These are phyloP conservation scores for Cladorrhinum samala DNA, from an alignment of 495 filamentous ascomycete species.

Conservation along the genomic window DNA sequence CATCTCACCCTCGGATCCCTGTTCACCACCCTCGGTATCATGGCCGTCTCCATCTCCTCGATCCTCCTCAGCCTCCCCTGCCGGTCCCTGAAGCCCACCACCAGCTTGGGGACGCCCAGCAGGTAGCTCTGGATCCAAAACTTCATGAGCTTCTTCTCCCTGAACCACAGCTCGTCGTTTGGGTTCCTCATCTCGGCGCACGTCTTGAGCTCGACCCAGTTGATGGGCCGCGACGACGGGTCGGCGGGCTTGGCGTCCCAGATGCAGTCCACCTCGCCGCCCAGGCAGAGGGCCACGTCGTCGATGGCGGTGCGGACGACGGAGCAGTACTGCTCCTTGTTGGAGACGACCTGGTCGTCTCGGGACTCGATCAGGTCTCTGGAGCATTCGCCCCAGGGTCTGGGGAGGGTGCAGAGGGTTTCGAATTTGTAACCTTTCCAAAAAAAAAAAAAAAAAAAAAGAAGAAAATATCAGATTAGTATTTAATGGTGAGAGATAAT, in stretches of 20 bases:
- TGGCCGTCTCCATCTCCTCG: constrained; percentile 70
- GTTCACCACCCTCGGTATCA: constrained; percentile 67
- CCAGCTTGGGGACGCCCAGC: constrained; percentile 83
- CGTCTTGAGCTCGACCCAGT: constrained; percentile 96
- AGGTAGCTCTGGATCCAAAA: constrained; percentile 97
- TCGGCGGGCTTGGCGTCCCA: constrained; percentile 73
- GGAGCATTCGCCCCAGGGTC: constrained; percentile 62
- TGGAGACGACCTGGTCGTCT: constrained; percentile 65
- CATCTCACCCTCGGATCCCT: constrained; percentile 58
- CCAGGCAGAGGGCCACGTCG: constrained; percentile 55
- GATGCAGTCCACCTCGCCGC: constrained; percentile 93
- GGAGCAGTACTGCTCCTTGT: constrained; percentile 89
- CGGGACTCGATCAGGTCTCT: constrained; percentile 74
- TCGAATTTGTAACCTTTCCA: constrained; percentile 99
- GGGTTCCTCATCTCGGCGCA: constrained; percentile 57
- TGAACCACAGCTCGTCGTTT: constrained; percentile 61
- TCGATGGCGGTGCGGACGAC: constrained; percentile 84
- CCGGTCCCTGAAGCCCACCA: constrained; percentile 77
- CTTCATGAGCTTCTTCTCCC: constrained; percentile 80
- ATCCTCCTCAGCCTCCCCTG: constrained; percentile 64
- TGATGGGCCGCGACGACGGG: constrained; percentile 55
- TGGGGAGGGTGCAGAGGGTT: constrained; percentile 66
- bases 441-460: too few species aligned
- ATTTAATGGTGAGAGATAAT: too few species aligned
- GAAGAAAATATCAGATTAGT: too few species aligned